Evolutionary conservation across 2,329 filamentous ascomycete genomes (phyloP).

Genomic region (Botrytis elliptica): DNA sequence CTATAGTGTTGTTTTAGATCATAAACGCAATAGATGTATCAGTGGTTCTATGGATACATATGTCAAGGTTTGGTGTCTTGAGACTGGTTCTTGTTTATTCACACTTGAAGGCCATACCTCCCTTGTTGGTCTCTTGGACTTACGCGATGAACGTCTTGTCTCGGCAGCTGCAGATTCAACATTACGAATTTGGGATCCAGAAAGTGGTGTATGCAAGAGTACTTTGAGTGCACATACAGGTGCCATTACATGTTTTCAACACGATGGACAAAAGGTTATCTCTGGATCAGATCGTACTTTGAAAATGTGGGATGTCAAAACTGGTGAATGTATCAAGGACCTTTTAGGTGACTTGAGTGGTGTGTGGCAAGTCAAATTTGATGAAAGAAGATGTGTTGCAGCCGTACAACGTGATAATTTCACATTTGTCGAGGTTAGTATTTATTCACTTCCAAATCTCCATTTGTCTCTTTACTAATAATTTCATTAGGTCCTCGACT

Average conservation of each 20-base stretch:
- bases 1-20: conserved; percentile 93
- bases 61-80: conserved; percentile 96
- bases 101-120: conserved; percentile 91
- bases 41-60: conserved; percentile 98
- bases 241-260: conserved; percentile 97
- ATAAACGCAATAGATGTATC: conserved; percentile 89
- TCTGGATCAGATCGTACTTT: conserved; percentile 92
- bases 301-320: conserved; percentile 98
- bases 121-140: conserved; percentile 85
- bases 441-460: neutral
- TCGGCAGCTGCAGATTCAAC: conserved; percentile 96
- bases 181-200: conserved; percentile 93
- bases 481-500: conserved; percentile 80
- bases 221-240: conserved; percentile 91
- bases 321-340: conserved; percentile 88
- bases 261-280: conserved; percentile 94
- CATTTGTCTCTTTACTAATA: conserved; percentile 34
- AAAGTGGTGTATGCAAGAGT: conserved; percentile 85
- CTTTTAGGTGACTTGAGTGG: conserved; percentile 88
- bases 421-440: conserved; percentile 90
- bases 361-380: conserved; percentile 99
- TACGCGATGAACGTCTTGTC: conserved; percentile 85
- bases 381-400: conserved; percentile 90
- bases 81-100: conserved; percentile 79
- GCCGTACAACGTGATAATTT: conserved; percentile 89